Percentiles rank a stretch among this genome's conserved stretches.
Conservation (phyloP, 169 alveolate genomes). For the Plasmodium blacklocki region DNA sequence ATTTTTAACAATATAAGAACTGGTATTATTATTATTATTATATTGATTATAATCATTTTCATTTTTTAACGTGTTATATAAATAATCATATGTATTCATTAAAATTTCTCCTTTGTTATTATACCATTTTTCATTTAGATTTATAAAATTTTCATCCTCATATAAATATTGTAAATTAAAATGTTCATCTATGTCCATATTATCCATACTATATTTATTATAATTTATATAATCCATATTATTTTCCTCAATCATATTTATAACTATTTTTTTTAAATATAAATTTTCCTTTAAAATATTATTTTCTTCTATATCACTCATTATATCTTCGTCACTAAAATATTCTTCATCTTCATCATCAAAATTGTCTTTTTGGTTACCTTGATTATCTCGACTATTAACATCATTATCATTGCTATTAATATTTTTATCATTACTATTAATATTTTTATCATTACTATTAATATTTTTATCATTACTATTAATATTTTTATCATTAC, state of each 20-base stretch:
- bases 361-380: not conserved
- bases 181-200: not conserved
- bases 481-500: not conserved
- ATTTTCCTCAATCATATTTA: slow-evolving; percentile 37
- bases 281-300: slow-evolving; percentile 19
- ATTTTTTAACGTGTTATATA: not conserved
- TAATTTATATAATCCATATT: slow-evolving; percentile 31
- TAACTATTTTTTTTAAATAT: slow-evolving; percentile 22
- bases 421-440: not conserved
- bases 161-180: not conserved
- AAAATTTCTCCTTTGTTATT: slow-evolving; percentile 20
- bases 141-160: slow-evolving; percentile 19
- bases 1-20: not conserved
- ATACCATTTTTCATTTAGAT: slow-evolving; percentile 36
- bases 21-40: no score
- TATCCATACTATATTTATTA: slow-evolving; percentile 6
- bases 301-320: slow-evolving; percentile 48
- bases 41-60: not conserved
- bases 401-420: not conserved
- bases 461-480: slow-evolving; percentile 14
- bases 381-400: not conserved
- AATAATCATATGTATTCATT: slow-evolving; percentile 10
- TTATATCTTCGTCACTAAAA: slow-evolving; percentile 34
- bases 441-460: slow-evolving; percentile 11
- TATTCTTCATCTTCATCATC: slow-evolving; percentile 7